Evolutionary conservation across 768 basidiomycete genomes (phyloP).

Genomic region (Rhizopogon sp.): DNA sequence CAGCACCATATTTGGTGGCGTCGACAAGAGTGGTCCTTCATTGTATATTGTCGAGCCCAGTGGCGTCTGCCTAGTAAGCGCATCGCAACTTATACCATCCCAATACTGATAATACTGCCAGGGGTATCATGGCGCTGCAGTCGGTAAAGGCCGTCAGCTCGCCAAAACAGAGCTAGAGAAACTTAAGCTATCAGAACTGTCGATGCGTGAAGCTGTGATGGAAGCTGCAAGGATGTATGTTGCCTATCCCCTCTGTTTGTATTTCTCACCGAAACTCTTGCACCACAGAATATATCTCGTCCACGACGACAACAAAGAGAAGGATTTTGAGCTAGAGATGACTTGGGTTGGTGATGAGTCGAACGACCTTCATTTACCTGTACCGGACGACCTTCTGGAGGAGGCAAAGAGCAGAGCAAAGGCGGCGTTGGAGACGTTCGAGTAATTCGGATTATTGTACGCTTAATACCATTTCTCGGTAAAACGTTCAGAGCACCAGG

Average conservation of each 20-base stretch:
- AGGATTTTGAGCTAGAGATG: constrained; percentile 97
- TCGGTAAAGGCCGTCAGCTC: constrained; percentile 95
- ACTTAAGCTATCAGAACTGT: constrained; percentile 77
- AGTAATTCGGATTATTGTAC: constrained; percentile 29
- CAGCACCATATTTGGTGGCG: constrained; percentile 84
- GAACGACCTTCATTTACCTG: constrained; percentile 69
- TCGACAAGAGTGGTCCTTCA: constrained; percentile 84
- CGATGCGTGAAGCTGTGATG: constrained; percentile 78
- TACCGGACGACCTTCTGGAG: constrained; percentile 78
- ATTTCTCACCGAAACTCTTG: not conserved
- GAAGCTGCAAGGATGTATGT: constrained; percentile 95
- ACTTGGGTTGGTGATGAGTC: constrained; percentile 93
- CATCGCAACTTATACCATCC: not conserved
- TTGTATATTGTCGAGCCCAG: constrained; percentile 93
- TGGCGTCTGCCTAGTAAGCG: constrained; percentile 80
- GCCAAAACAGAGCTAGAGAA: constrained; percentile 99
- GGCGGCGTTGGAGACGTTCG: constrained; percentile 71
- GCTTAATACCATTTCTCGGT: constrained; percentile 9
- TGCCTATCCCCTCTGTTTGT: not conserved
- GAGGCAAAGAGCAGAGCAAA: constrained; percentile 89
- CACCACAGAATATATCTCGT: constrained; percentile 84
- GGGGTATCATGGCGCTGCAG: constrained; percentile 96
- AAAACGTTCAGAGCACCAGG: not conserved
- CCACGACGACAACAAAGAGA: constrained; percentile 97
- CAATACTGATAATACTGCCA: constrained; percentile 21